phyloP scores from a whole-genome alignment of 768 basidiomycete genomes.

The Boletus reticuloceps region DNA sequence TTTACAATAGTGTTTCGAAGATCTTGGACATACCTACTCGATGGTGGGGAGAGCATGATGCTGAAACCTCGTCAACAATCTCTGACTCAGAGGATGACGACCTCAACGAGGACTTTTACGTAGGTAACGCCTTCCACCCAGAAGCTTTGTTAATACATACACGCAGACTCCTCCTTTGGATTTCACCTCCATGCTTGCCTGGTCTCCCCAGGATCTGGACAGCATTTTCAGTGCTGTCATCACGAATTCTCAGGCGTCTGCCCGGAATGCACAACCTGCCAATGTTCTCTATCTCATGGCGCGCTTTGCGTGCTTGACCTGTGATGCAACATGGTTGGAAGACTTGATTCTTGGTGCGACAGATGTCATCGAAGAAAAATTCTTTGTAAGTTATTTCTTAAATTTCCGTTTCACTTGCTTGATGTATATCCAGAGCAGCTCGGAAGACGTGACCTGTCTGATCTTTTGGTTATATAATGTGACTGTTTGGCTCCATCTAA shows the following conservation, averaged over 20 bases:
- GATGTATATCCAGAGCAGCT: constrained; percentile 53
- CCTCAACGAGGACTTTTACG: constrained; percentile 48
- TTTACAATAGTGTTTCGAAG: constrained; percentile 59
- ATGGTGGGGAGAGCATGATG: constrained; percentile 64
- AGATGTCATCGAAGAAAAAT: constrained; percentile 86
- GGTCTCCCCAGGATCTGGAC: constrained; percentile 76
- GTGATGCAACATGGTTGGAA: constrained; percentile 89
- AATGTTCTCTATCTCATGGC: constrained; percentile 89
- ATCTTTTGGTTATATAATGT: constrained; percentile 96
- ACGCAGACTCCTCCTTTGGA: constrained; percentile 68
- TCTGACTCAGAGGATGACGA: constrained; percentile 52
- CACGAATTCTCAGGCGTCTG: constrained; percentile 64
- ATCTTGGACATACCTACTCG: constrained; percentile 52
- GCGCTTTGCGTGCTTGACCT: constrained; percentile 89
- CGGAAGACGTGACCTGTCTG: constrained; percentile 82
- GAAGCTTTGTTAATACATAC: constrained; percentile 5
- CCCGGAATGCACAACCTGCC: constrained; percentile 82
- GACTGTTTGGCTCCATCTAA: constrained; percentile 85
- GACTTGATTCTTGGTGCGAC: constrained; percentile 89
- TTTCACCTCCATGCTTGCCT: constrained; percentile 90
- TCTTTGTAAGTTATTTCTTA: constrained; percentile 66
- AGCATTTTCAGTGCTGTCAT: constrained; percentile 82
- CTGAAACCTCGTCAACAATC: constrained; percentile 42
- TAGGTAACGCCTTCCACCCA: constrained; percentile 24
- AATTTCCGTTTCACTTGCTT: constrained; percentile 5